Conservation (phyloP, 2,329 filamentous ascomycete genomes). For the Torrubiellomyces zombiae region DNA sequence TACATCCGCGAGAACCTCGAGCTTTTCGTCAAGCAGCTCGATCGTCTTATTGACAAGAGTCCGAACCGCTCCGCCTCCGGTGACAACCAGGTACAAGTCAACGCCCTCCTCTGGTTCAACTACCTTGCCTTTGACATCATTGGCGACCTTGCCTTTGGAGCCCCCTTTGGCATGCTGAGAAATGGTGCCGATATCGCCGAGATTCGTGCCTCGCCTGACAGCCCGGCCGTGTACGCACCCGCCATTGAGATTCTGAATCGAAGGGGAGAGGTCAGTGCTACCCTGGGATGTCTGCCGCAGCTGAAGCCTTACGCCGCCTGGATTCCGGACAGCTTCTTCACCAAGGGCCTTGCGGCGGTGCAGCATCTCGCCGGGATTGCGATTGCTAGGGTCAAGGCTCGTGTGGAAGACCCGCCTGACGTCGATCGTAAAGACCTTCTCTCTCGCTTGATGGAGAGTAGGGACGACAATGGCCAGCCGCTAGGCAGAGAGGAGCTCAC, state of each 20-base stretch:
- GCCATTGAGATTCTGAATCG: conserved; percentile 83
- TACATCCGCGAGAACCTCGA: conserved; percentile 73
- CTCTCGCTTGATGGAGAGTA: conserved; percentile 68
- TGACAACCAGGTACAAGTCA: conserved; percentile 45
- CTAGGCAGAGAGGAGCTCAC: conserved; percentile 68
- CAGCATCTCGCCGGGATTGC: conserved; percentile 76
- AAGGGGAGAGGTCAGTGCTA: conserved; percentile 69
- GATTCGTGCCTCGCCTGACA: conserved; percentile 43
- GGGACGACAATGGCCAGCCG: conserved; percentile 61
- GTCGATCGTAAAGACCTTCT: conserved; percentile 63
- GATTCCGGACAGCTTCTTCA: conserved; percentile 71
- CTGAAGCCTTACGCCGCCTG: conserved; percentile 69
- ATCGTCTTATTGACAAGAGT: conserved; percentile 34
- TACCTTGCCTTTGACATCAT: conserved; percentile 38
- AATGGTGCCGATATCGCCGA: conserved; percentile 63
- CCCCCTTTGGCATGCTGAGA: conserved; percentile 50
- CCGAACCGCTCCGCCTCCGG: conserved; percentile 35
- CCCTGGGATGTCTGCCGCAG: conserved; percentile 56
- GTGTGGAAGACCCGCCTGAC: conserved; percentile 51
- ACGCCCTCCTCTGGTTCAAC: conserved; percentile 59
- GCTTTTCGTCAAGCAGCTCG: conserved; percentile 57
- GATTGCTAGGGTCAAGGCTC: conserved; percentile 60
- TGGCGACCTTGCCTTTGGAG: conserved; percentile 32
- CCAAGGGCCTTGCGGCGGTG: conserved; percentile 55
- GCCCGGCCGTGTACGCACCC: conserved; percentile 49